phyloP scores from a whole-genome alignment of 169 alveolate species.

The Plasmodium gonderi region DNA sequence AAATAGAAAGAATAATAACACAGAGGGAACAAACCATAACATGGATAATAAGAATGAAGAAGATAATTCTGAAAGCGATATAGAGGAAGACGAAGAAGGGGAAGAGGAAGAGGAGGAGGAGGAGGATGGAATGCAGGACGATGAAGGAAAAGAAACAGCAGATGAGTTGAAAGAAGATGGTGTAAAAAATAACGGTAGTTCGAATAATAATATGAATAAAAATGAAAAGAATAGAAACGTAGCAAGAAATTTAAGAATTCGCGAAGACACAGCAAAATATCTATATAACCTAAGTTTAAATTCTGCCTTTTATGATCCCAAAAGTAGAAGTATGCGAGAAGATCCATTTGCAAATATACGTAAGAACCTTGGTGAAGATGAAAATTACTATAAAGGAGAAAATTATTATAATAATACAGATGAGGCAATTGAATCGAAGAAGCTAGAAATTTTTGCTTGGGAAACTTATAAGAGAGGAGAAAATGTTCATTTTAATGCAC shows the following conservation, averaged over 20 bases:
- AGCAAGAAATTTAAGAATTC: constrained; percentile 93
- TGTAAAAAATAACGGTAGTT: constrained; percentile 67
- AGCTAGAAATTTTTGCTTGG: constrained; percentile 90
- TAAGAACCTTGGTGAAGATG: constrained; percentile 72
- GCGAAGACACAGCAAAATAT: constrained; percentile 98
- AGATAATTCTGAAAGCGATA: not conserved
- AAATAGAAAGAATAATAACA: not conserved
- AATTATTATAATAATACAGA: constrained; percentile 87
- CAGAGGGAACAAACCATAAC: too few species aligned
- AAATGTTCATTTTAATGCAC: constrained; percentile 87
- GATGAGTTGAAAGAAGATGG: constrained; percentile 81
- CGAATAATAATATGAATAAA: constrained; percentile 80
- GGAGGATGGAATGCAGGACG: too few species aligned
- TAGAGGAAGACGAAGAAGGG: not conserved
- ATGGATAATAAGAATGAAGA: constrained; percentile 9
- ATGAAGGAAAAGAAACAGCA: too few species aligned
- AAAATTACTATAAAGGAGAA: constrained; percentile 90
- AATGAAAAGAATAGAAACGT: constrained; percentile 88
- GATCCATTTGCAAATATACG: constrained; percentile 87
- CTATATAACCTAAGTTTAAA: constrained; percentile 93
- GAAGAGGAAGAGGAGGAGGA: not conserved
- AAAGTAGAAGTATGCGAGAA: constrained; percentile 96
- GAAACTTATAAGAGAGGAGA: constrained; percentile 90
- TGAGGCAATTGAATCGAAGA: constrained; percentile 85
- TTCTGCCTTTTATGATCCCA: constrained; percentile 97